These are phyloP conservation scores for Hypoxylon rickii DNA, from an alignment of 495 filamentous ascomycete genomes.

Conservation along the genomic window DNA sequence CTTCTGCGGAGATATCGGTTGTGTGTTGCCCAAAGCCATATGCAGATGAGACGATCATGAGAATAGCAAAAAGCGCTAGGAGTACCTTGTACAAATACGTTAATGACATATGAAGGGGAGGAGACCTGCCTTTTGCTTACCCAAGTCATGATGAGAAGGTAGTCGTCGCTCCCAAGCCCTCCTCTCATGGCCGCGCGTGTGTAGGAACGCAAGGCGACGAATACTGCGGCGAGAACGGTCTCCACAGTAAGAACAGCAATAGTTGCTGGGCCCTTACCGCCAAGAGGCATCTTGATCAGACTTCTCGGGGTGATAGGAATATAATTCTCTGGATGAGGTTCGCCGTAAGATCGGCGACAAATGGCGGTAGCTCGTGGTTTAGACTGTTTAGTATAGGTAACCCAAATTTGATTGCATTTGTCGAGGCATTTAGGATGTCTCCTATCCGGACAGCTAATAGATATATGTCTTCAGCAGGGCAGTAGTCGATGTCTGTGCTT, in stretches of 20 bases:
- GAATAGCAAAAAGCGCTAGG: conserved; percentile 9
- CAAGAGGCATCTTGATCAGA: conserved; percentile 17
- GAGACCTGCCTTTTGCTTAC: conserved; percentile 3
- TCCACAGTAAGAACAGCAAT: conserved; percentile 19
- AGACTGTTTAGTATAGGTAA: no score
- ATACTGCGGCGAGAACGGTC: conserved; percentile 9
- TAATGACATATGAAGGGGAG: background rate
- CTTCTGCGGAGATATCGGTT: conserved; percentile 7
- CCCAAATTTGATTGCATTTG: no score
- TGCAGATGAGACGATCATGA: conserved; percentile 13
- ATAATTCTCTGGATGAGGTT: background rate
- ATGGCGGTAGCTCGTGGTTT: no score
- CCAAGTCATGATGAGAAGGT: conserved; percentile 24
- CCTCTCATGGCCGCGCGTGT: conserved; percentile 16
- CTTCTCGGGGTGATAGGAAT: background rate
- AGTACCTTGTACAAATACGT: conserved; percentile 2
- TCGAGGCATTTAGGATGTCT: no score
- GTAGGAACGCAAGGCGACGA: conserved; percentile 20
- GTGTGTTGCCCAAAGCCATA: conserved; percentile 29
- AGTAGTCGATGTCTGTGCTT: no score
- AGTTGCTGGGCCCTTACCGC: conserved; percentile 19
- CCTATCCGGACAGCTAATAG: no score
- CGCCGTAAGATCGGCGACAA: no score
- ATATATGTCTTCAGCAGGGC: no score
- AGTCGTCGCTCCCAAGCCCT: conserved; percentile 25